Conservation (phyloP, 164 flowering plant species). For the Nymphaea thermarum region DNA sequence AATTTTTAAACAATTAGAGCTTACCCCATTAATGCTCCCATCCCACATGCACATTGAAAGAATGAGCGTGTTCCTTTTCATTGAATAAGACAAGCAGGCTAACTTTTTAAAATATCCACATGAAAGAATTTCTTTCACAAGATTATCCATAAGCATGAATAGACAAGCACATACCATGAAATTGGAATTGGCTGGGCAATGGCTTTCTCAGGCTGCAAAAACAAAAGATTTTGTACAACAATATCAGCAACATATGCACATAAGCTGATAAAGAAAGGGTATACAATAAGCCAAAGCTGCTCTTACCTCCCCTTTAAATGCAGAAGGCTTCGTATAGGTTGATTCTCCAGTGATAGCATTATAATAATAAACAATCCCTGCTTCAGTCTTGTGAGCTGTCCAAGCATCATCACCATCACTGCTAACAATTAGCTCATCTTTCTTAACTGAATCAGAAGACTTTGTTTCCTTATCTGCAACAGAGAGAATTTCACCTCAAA, state of each 20-base stretch:
- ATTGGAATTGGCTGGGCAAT: slow-evolving; percentile 67
- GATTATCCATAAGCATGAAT: no score
- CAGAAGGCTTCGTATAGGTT: slow-evolving; percentile 73
- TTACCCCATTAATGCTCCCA: no score
- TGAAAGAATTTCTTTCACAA: no score
- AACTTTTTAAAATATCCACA: no score
- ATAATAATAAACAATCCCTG: slow-evolving; percentile 82
- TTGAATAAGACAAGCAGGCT: no score
- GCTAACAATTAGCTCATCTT: slow-evolving; percentile 16
- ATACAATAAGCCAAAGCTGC: background rate
- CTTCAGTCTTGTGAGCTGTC: slow-evolving; percentile 90
- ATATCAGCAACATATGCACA: background rate
- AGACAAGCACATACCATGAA: slow-evolving; percentile 44
- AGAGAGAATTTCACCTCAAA: background rate
- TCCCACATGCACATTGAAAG: no score
- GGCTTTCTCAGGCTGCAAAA: slow-evolving; percentile 59
- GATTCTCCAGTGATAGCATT: slow-evolving; percentile 87
- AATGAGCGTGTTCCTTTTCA: no score
- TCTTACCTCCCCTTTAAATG: slow-evolving; percentile 65
- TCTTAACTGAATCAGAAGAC: slow-evolving; percentile 12
- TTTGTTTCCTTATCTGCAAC: slow-evolving; percentile 33
- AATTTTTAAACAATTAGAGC: no score
- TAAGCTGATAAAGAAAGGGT: background rate
- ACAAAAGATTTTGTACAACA: background rate
- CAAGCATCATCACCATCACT: slow-evolving; percentile 48